Evolutionary conservation across 768 basidiomycete species (phyloP), one percentile per base, ranked within the genome.

Genomic region (Termitomyces sp.): DNA sequence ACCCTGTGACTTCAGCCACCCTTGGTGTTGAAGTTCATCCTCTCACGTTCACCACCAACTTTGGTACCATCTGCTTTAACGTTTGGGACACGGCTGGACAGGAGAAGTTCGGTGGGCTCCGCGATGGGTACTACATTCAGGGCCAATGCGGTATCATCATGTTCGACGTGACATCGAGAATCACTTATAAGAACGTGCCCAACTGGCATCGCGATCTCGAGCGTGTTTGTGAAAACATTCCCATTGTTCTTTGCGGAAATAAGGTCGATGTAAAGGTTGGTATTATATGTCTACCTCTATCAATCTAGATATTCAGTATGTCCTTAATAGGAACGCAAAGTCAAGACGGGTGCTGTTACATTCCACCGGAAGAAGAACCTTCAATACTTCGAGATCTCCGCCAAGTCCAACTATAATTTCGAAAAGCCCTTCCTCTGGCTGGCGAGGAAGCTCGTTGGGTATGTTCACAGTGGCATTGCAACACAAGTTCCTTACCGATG

Each of bases 331-430:
- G 97, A 99, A 77, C 94, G 97, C 62, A 99, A 99, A 84, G 97
- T 99, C 65, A 99, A 98, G 83, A 98, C 96, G 24, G 92, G 92
- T 52, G 86, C 89, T 44, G 97, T 99, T 60, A 99, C 97, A 46
- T 99, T 99, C 88, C 97, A 98, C 83, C 84, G 97, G 71, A 99
- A 99, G 92, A 99, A 99, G 84, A 98, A 96, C 77, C 83, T 99
- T 53, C 97, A 98, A 72, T 99, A 99, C 80, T 99, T 95, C 72
- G 97, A 99, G 70, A 98, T 99, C 65, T 98, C 97, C 0, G 97
- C 97, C 54, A 99, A 99, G 77, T 98, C 95, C 47, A 99, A 99
- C 82, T 99, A 98, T 76, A 99, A 99, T 82, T 98, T 98, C 70
- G 97, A 99, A 77, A 98, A 98, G 74, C 97, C 97, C 51, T 98